Base-by-base conservation (phyloP, 2,329 filamentous ascomycete species). In the Aspergillus transmontanensis region DNA sequence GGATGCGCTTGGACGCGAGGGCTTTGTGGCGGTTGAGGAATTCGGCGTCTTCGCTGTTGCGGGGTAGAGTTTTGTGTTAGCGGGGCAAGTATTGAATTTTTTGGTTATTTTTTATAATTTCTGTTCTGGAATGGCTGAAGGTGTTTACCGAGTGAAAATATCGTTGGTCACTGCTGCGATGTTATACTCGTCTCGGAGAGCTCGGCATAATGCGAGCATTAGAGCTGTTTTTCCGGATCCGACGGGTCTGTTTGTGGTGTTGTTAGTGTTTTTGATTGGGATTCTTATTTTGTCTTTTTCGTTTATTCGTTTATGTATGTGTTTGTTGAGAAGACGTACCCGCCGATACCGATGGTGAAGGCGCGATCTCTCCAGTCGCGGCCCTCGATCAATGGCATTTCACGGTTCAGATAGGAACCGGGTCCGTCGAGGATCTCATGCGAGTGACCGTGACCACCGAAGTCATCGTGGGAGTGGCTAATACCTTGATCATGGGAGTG, bases 111-210 rank as follows among this genome's bases (percentile, higher is more conserved):
- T 53, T 26, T 30, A 6, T n/a, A 21, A 3, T 53, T n/a, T n/a
- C 19, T 21, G 32, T 28, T 14, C 16, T 32, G 61, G 21, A 46
- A 14, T 36, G 14, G 43, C 48, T 9, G 32, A 14, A 65, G 69
- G n/a, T 32, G 7, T 30, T 51, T 68, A 82, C 80, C 85, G 90
- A 26, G 94, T 98, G 85, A 98, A 98, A 84, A 98, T 98, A 84
- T 98, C 94, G 85, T 98, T 98, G 57, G 95, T 99, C 26, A 99
- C 94, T 64, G 93, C 95, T 0, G 95, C 95, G 73, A 99, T 91
- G 75, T 89, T 93, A 86, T 92, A 94, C 60, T 86, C 83, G 57
- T 89, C 84, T 65, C 95, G 91, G 7, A 99, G 89, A 9, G 90
- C 90, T 41, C 89, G 89, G 83, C 93, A 97, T 70, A 98, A 91